These are phyloP conservation scores for Cymodocea nodosa DNA, from an alignment of 116 monocot species.

Conservation along the genomic window DNA sequence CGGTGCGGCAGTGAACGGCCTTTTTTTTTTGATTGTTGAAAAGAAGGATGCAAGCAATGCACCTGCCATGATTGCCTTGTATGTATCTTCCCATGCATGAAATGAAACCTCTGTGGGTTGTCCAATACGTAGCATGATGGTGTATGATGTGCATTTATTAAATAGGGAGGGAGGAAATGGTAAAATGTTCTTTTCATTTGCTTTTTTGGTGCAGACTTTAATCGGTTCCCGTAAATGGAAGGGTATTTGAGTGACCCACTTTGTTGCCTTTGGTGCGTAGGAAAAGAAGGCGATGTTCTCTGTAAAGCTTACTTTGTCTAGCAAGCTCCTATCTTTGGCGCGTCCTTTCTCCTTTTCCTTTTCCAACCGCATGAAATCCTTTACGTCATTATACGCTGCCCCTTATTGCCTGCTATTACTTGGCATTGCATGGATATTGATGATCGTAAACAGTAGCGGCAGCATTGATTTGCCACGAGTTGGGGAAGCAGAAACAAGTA, in stretches of 20 bases:
- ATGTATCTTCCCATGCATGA: conserved; percentile 1
- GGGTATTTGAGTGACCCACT: conserved; percentile 16
- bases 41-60: not conserved
- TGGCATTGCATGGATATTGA: conserved; percentile 1
- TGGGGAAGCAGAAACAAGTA: not conserved
- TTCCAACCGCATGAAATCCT: conserved; percentile 11
- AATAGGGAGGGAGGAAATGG: not conserved
- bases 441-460: not conserved
- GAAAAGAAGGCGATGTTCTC: conserved; percentile 39
- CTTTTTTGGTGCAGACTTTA: conserved; percentile 3
- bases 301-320: conserved; percentile 64
- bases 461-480: not conserved
- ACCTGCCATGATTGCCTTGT: conserved; percentile 3
- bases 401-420: not conserved
- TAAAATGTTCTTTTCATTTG: conserved; percentile 1
- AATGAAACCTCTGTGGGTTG: not conserved
- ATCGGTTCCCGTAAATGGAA: conserved; percentile 1
- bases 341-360: conserved; percentile 24
- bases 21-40: not conserved
- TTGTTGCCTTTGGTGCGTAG: conserved; percentile 17
- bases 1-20: not conserved
- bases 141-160: not conserved
- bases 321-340: conserved; percentile 26
- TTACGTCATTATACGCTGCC: not conserved
- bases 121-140: not conserved